These are phyloP conservation scores for Centrapalus pauciflorus DNA, from an alignment of 129 eudicot genomes.

Conservation along the genomic window DNA sequence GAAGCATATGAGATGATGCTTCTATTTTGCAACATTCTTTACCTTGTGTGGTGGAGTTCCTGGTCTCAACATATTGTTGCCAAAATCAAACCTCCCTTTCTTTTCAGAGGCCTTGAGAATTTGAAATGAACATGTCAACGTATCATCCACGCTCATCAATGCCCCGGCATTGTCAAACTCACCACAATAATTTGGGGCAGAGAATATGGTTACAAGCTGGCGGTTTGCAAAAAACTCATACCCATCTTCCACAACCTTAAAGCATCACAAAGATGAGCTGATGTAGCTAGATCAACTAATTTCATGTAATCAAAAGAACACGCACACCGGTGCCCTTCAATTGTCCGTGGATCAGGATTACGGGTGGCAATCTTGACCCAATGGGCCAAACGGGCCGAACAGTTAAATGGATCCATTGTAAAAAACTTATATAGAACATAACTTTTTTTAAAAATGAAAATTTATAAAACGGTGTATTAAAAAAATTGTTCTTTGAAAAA, in stretches of 20 bases:
- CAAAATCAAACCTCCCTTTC: slow-evolving; percentile 63
- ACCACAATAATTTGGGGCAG: slow-evolving; percentile 67
- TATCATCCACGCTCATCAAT: slow-evolving; percentile 69
- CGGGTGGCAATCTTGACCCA: too few species aligned
- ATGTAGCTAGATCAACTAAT: neutral
- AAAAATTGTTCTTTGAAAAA: too few species aligned
- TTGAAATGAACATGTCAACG: slow-evolving; percentile 58
- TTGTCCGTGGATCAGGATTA: too few species aligned
- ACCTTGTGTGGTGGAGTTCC: slow-evolving; percentile 73
- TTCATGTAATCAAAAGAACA: neutral
- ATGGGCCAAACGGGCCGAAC: too few species aligned
- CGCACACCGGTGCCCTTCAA: too few species aligned
- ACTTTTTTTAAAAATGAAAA: too few species aligned
- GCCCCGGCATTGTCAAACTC: slow-evolving; percentile 71
- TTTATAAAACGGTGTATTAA: too few species aligned
- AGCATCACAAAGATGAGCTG: slow-evolving; percentile 3
- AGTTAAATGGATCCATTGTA: too few species aligned
- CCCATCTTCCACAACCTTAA: slow-evolving; percentile 68
- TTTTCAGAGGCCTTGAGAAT: slow-evolving; percentile 56
- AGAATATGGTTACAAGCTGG: slow-evolving; percentile 60
- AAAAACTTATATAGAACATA: too few species aligned
- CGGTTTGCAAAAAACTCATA: slow-evolving; percentile 64
- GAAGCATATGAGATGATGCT: neutral
- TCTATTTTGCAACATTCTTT: neutral
- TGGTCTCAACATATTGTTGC: slow-evolving; percentile 53